Evolutionary conservation across 306 rosid species (phyloP).

Genomic region (Inga leiocalycina): DNA sequence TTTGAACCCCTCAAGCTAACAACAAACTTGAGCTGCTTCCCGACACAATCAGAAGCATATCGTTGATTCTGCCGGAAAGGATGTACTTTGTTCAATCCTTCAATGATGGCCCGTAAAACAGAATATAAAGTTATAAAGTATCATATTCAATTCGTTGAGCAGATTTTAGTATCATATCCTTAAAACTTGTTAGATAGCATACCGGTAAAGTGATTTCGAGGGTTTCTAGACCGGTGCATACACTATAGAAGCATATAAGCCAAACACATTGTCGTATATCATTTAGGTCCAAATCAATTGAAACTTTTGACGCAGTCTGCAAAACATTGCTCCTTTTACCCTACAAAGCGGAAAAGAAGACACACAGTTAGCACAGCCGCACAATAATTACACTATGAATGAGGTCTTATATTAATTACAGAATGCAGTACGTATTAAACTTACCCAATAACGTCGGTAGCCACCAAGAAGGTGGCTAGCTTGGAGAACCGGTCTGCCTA

Average conservation of each 20-base stretch:
- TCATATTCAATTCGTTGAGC: no score
- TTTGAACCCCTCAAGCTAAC: neutral
- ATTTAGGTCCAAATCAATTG: neutral
- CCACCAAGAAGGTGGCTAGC: neutral
- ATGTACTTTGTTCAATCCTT: no score
- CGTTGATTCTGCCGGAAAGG: neutral
- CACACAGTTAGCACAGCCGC: neutral
- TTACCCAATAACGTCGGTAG: neutral
- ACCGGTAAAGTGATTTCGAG: neutral
- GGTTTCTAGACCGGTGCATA: neutral
- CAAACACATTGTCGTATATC: neutral
- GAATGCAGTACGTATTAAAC: neutral
- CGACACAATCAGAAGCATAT: neutral
- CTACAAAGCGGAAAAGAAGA: neutral
- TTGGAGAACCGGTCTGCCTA: neutral
- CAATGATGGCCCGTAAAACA: neutral
- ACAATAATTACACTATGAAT: neutral
- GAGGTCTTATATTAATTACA: no score
- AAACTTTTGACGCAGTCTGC: neutral
- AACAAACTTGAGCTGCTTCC: conserved; percentile 22
- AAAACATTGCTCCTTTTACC: neutral
- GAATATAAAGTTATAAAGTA: neutral
- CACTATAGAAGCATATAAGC: neutral
- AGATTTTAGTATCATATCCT: no score
- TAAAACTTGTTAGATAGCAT: neutral